Evolutionary conservation across 331 rosid genomes (phyloP).

Genomic region (Spiraea crenata): DNA sequence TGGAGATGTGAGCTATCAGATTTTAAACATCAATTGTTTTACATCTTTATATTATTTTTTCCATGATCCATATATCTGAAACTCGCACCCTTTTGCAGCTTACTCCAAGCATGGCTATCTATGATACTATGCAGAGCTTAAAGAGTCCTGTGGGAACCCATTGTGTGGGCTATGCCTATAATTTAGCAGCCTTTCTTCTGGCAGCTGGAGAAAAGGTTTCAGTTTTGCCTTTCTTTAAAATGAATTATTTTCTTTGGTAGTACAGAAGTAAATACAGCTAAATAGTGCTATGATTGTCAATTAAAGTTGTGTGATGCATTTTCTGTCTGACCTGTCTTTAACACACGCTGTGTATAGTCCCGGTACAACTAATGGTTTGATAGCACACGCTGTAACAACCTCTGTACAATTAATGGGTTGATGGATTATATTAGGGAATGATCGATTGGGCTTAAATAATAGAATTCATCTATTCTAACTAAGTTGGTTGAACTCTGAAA

Average conservation of each 20-base stretch:
- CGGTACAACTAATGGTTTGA: neutral
- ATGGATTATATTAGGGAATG: neutral
- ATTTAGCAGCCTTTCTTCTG: slow-evolving; percentile 77
- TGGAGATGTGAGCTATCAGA: slow-evolving; percentile 78
- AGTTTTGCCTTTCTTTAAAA: neutral
- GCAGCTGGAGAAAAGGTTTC: slow-evolving; percentile 92
- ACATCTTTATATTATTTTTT: slow-evolving; percentile 21
- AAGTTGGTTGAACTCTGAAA: slow-evolving; percentile 8
- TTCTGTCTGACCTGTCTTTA: neutral
- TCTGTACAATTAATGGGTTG: neutral
- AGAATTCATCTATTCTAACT: neutral
- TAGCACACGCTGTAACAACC: neutral
- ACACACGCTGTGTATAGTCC: neutral
- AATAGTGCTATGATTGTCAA: neutral
- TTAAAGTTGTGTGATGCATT: too few species aligned
- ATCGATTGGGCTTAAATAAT: neutral
- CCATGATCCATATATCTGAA: slow-evolving; percentile 20
- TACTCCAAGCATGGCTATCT: slow-evolving; percentile 85
- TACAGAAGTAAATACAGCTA: neutral
- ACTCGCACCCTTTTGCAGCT: slow-evolving; percentile 59
- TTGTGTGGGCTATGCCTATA: slow-evolving; percentile 80
- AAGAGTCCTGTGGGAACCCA: slow-evolving; percentile 76
- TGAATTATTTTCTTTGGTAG: neutral
- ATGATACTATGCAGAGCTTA: slow-evolving; percentile 92
- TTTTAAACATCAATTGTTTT: slow-evolving; percentile 17